Base-by-base conservation (phyloP, 2,329 filamentous ascomycete genomes). In the Verticillium nonalfalfae region DNA sequence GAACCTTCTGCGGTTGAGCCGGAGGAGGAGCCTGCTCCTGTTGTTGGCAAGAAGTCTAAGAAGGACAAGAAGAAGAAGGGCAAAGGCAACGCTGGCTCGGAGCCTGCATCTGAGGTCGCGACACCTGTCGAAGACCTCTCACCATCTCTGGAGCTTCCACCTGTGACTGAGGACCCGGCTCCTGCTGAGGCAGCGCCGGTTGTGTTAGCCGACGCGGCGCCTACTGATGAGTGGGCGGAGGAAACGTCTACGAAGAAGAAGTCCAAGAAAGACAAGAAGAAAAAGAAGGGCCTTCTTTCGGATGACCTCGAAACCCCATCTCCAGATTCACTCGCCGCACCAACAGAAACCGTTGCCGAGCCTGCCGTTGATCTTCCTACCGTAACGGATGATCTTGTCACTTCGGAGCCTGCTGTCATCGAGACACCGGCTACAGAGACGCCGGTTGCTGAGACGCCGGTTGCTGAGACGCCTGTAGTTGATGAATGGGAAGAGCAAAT, bases 231-330 rank as follows among this genome's bases (percentile, higher is more conserved):
- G 35, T 31, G 35, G 35, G 9, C 35, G 9, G 35, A 36, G 35
- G 35, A 11, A 7, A 36, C 35, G 13, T 36, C 35, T 7, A 36
- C 35, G 13, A 13, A 9, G 35, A 74, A 74, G 65, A 73, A 74
- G 63, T 62, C 61, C 10, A 67, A 62, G 62, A 68, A 64, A n/a
- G 62, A 66, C 31, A 67, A 63, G 59, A 66, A 63, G 15, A 52
- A 58, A 73, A 70, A 66, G 69, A 73, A 68, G 69, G 68, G 66
- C 64, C 68, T 64, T 64, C 66, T 66, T 14, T 39, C n/a, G 36
- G n/a, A 26, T 6, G 39, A 50, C 11, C 1, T 50, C 11, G 57
- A 67, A 57, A 57, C 39, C 31, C 31, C 34, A 15, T 54, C 52
- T 14, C 56, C 58, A n/a, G 18, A 60, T 59, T 45, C 57, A 4